These are phyloP conservation scores for Peronospora destructor DNA, from an alignment of 352 stramenopile species.

Conservation along the genomic window DNA sequence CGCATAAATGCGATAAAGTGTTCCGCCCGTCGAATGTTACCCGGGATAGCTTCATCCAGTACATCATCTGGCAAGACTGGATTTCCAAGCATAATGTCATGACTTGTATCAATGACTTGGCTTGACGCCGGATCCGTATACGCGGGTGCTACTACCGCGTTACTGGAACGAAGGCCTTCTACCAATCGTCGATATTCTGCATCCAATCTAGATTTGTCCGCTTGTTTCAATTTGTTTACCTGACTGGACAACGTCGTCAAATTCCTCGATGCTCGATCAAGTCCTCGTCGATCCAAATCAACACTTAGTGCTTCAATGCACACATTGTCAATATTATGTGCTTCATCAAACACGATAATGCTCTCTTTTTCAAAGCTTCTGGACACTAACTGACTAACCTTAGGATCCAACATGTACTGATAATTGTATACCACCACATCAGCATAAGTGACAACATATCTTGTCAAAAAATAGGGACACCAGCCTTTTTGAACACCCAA, in stretches of 20 bases:
- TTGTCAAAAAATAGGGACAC: conserved; percentile 98
- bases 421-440: conserved; percentile 99
- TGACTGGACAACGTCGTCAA: conserved; percentile 73
- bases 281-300: conserved; percentile 87
- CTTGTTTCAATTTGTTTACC: conserved; percentile 85
- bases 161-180: conserved; percentile 90
- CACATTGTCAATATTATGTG: conserved; percentile 99
- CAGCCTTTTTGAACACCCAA: conserved; percentile 87
- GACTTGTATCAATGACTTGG: conserved; percentile 39
- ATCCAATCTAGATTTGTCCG: conserved; percentile 88
- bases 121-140: conserved; percentile 42
- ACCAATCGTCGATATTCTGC: conserved; percentile 94
- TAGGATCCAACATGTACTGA: conserved; percentile 99
- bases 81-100: conserved; percentile 68
- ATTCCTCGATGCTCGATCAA: conserved; percentile 91
- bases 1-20: conserved; percentile 98
- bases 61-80: conserved; percentile 89
- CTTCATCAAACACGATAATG: conserved; percentile 96
- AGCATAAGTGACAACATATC: conserved; percentile 94
- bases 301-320: conserved; percentile 98
- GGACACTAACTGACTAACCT: conserved; percentile 89
- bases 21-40: conserved; percentile 96
- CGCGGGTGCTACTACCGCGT: conserved; percentile 50
- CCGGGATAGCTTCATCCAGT: conserved; percentile 94
- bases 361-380: conserved; percentile 90